Base-by-base conservation (phyloP, 495 filamentous ascomycete species). In the Coniosporium apollinis region DNA sequence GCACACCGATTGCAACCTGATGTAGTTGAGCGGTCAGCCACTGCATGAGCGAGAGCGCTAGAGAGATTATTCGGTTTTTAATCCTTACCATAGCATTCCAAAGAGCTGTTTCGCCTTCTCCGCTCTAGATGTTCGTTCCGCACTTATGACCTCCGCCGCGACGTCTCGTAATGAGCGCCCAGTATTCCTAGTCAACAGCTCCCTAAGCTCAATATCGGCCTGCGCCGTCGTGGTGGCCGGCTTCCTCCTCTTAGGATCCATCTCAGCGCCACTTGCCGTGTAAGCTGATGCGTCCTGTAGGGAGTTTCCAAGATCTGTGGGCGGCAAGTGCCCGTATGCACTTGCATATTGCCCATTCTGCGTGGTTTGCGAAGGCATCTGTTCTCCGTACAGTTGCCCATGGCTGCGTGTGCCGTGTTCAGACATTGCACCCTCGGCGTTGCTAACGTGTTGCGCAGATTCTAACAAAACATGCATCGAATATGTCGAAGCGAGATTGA, bases 51-150 rank as follows among this genome's bases (percentile, higher is more conserved):
- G 36, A 19, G 38, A 24, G 24, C 29, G 36, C 55, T 15, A 61
- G 48, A 22, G 37, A 13, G 34, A 10, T 28, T 11, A 28, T n/a
- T n/a, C n/a, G n/a, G n/a, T n/a, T n/a, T n/a, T n/a, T n/a, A n/a
- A n/a, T n/a, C n/a, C 67, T 43, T 72, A 94, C 89, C 89, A 97
- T 38, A 92, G 73, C 82, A 97, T 92, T 10, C 89, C 89, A 54
- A 94, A 94, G 17, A 97, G 75, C 61, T 97, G 89, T 41, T 93
- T 86, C 28, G 85, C 81, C 52, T 91, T 79, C 54, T 97, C 89
- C 5, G 87, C 81, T 52, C 84, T 83, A 10, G 82, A 79, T 22
- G 76, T 76, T 51, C 77, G 65, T 42, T 82, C 72, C 36, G 76
- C 74, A 41, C 70, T 60, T n/a, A 79, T 70, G 29, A 82, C 64